Base-by-base conservation (phyloP, 345 rosid species). In the Brassica rapa region DNA sequence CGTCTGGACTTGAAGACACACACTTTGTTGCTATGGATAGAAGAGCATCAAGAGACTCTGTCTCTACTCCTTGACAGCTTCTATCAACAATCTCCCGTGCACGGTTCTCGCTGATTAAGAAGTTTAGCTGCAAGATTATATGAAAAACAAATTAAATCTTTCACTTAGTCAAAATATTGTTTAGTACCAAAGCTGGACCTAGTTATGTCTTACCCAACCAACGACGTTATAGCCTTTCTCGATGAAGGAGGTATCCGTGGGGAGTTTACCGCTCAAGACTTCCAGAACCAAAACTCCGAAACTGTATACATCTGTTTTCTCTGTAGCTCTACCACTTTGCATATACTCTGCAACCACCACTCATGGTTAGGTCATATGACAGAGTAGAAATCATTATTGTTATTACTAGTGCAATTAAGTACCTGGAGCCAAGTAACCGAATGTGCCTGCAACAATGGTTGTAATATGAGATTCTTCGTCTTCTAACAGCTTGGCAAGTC, bases 401-500 rank as follows among this genome's bases (percentile, higher is more conserved):
- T 49, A 25, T 51, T 68, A 74, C 39, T 68, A 14, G 67, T 21
- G 35, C 23, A 33, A 61, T 16, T 66, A 39, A 89, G 78, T 84
- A 95, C 99, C 99, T 73, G 99, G 99, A 80, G 99, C 99, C 75
- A 95, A 78, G 83, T 95, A 95, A 74, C 99, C 99, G 82, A 95
- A 95, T 71, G 99, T 95, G 75, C 99, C 99, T 8, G 98, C 99
- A 84, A 95, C 99, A 79, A 93, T 89, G 76, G 99, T 95, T 35
- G 99, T 95, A 60, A 95, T 95, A 77, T 95, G 99, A 55, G 99
- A 90, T 84, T 95, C 99, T 83, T 93, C 96, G 62, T 95, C 99
- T 77, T 87, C 90, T 80, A 95, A 85, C 68, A 95, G 83, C 86
- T 93, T 95, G 72, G 99, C 99, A 72, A 95, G 96, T 70, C 99